Evolutionary conservation across 495 filamentous ascomycete genomes (phyloP), one percentile per base, ranked within the genome.

Genomic region (Neurospora sp.): DNA sequence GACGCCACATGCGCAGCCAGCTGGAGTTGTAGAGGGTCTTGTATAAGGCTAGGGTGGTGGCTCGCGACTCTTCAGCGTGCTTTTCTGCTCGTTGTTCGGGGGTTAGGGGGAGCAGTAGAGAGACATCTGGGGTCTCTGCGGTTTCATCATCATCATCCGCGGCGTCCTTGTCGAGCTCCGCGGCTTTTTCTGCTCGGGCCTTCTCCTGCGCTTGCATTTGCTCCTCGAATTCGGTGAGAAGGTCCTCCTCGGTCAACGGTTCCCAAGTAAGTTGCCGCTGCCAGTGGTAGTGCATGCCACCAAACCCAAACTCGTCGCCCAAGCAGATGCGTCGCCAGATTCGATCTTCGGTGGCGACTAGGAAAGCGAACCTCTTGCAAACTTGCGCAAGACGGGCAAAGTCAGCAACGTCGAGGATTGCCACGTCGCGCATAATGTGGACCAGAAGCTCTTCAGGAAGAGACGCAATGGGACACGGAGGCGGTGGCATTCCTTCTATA

Each of bases 291-390:
- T 93, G 91, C 93, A 98, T 97, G 27, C 88, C 87, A 31, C 79
- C 87, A 81, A 98, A 93, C 39, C 94, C 94, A 75, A 93, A 89
- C 79, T 94, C 88, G 11, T 76, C 73, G 2, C 88, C 89, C 37
- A 90, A 79, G 73, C 92, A 93, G 8, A 98, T 79, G 48, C 90
- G 89, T 75, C 88, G 91, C 96, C 96, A 99, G 75, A 97, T 92
- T n/a, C 86, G 85, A 73, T 98, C 92, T 77, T 98, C 94, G 68
- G 91, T 92, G 2, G 88, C 80, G 22, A 97, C 93, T 38, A 97
- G 86, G 78, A 91, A 97, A 46, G 96, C 93, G 38, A 99, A 83
- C 5, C 91, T 87, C 78, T 93, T 95, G 83, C 96, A 98, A 0
- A 97, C 95, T 53, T 90, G 87, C 0, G 93, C 84, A 70, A 94